Conservation (phyloP, 192 early-diverging fungal genomes). For the Linnemannia hyalina region DNA sequence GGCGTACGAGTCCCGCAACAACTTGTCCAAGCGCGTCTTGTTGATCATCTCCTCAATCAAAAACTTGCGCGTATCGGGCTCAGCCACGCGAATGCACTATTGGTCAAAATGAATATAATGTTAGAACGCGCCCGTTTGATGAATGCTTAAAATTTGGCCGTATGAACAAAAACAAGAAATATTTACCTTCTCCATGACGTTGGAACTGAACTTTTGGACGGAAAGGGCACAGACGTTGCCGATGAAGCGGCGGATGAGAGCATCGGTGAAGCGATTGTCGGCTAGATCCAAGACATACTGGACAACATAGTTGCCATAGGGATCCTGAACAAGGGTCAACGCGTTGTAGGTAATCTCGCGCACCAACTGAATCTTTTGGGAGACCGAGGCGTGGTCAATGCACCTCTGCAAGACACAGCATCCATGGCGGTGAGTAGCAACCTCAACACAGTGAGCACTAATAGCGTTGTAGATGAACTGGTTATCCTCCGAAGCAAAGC, state of each 20-base stretch:
- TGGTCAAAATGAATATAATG: background rate
- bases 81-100: conserved; percentile 86
- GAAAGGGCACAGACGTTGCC: conserved; percentile 82
- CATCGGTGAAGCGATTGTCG: conserved; percentile 75
- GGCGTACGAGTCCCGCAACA: conserved; percentile 88
- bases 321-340: conserved; percentile 86
- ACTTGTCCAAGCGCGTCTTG: conserved; percentile 79
- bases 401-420: conserved; percentile 94
- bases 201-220: conserved; percentile 92
- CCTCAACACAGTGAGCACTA: conserved; percentile 79
- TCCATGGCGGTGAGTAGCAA: conserved; percentile 92
- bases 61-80: conserved; percentile 73
- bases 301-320: conserved; percentile 94
- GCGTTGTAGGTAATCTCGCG: conserved; percentile 81
- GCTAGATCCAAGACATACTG: conserved; percentile 91
- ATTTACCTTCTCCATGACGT: conserved; percentile 92
- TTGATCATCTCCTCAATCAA: conserved; percentile 85
- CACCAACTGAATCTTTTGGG: conserved; percentile 83
- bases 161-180: background rate
- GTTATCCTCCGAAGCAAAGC: conserved; percentile 80
- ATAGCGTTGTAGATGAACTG: conserved; percentile 93
- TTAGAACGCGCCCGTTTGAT: background rate
- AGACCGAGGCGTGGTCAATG: conserved; percentile 82
- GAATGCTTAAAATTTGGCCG: background rate
- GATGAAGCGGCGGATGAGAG: conserved; percentile 80